Percentiles rank a stretch among this genome's conserved stretches.
Evolutionary conservation across 2,329 filamentous ascomycete species (phyloP).

Genomic region (Colletotrichum limetticola): DNA sequence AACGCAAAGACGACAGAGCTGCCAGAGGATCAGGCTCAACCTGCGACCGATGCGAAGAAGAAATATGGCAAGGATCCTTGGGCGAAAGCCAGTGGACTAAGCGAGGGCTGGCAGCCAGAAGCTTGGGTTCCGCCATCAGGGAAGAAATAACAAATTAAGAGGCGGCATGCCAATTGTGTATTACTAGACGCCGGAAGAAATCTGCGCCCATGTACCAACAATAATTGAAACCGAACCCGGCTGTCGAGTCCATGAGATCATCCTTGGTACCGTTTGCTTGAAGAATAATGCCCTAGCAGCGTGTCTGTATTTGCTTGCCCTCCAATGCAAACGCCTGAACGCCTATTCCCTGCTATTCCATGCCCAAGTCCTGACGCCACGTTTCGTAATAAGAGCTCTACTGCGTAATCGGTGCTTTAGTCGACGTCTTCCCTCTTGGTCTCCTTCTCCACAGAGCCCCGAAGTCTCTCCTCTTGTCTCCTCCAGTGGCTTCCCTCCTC

Average conservation of each 20-base stretch:
- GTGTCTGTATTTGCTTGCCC: neutral
- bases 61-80: constrained; percentile 62
- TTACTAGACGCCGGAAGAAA: constrained; percentile 24
- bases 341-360: neutral
- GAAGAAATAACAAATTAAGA: constrained; percentile 40
- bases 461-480: constrained; percentile 78
- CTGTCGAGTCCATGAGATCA: neutral
- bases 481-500: constrained; percentile 89
- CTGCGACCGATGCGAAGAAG: constrained; percentile 10
- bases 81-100: constrained; percentile 64
- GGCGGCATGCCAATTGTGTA: neutral
- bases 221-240: neutral
- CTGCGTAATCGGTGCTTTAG: neutral
- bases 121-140: constrained; percentile 66
- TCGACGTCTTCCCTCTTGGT: constrained; percentile 37
- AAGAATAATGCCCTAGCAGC: neutral
- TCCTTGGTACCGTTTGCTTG: neutral
- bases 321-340: constrained; percentile 19
- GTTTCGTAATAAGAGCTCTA: neutral
- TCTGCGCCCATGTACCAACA: constrained; percentile 16
- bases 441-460: constrained; percentile 55
- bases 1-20: constrained; percentile 8
- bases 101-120: constrained; percentile 75
- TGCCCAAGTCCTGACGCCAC: neutral
- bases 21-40: constrained; percentile 7